Base-by-base conservation (phyloP, 2,329 filamentous ascomycete species). In the Claviceps sp. region DNA sequence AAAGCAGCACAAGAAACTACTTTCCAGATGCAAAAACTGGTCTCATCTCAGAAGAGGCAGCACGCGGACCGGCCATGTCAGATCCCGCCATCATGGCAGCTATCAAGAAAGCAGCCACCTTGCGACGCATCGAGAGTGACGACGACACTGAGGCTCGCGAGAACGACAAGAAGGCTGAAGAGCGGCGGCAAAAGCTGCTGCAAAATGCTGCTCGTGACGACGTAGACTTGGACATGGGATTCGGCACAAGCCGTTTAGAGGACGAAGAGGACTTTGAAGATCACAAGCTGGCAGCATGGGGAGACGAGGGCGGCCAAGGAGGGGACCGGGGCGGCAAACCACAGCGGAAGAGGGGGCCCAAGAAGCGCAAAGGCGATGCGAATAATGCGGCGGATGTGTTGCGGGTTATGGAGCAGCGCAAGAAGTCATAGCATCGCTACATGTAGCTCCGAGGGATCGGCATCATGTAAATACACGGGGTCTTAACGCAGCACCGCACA, bases 161-260 rank as follows among this genome's bases (percentile, higher is more conserved):
- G 54, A 71, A 70, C 49, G 72, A 72, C 5, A 71, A 68, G 59
- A 79, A 79, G 1, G 79, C 82, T 55, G 78, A 84, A 56, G 82
- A 82, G 48, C 82, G 85, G 7, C 79, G 84, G 49, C 84, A 81
- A 65, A 84, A 79, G 57, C 85, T 96, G 72, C 73, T 96, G 5
- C 74, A 83, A 59, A 77, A 77, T 54, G 80, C 82, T 52, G 85
- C 87, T 58, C 79, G 90, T 47, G 91, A 97, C 64, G 81, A 89
- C 47, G 83, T 91, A 53, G 91, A 98, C 68, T 78, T 98, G 70
- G 93, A 98, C 62, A 80, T 97, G 74, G 91, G 90, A 54, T 97
- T 98, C 62, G 93, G 93, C 37, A 87, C 83, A 20, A 93, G 85
- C 62, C 78, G 91, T 30, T 84, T 88, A 61, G 89, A 87, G 51